These are phyloP conservation scores for Clavaria fumosa DNA, from an alignment of 768 basidiomycete genomes.

Conservation along the genomic window DNA sequence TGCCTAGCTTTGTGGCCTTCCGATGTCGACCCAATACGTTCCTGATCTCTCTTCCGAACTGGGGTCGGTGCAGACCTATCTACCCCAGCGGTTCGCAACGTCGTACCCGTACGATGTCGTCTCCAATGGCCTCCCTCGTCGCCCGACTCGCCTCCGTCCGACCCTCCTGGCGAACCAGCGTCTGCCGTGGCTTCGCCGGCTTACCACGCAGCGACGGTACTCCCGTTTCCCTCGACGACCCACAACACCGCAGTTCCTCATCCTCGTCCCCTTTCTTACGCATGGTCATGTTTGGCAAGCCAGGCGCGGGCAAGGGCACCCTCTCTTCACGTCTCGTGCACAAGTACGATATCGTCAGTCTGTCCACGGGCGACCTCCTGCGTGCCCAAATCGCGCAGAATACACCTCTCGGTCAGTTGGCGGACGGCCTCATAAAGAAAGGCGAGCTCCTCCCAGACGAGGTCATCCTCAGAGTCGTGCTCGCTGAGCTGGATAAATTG, in stretches of 20 bases:
- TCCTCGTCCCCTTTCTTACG: constrained; percentile 30
- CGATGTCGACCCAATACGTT: no score
- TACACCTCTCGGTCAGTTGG: constrained; percentile 57
- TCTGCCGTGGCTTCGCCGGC: no score
- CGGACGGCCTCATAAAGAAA: constrained; percentile 63
- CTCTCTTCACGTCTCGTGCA: constrained; percentile 57
- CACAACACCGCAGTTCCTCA: constrained; percentile 18
- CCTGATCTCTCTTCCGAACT: no score
- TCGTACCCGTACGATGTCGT: no score
- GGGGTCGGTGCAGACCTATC: no score
- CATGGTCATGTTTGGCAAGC: constrained; percentile 69
- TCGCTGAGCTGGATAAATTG: constrained; percentile 50
- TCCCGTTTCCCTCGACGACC: constrained; percentile 36
- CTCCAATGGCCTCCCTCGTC: no score
- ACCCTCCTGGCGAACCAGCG: no score
- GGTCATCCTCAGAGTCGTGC: constrained; percentile 62
- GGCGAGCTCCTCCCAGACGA: constrained; percentile 71
- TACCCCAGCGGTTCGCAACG: no score
- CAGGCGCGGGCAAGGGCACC: constrained; percentile 80
- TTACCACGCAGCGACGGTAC: no score
- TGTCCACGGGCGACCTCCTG: constrained; percentile 78
- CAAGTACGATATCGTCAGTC: constrained; percentile 62
- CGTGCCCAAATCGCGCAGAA: constrained; percentile 58
- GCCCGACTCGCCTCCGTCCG: no score
- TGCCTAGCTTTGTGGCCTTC: no score